A percentile compares a stretch with the other conserved stretches of the same genome.
Evolutionary conservation across 768 basidiomycete species (phyloP).

Genomic region (Coprinopsis sp.): DNA sequence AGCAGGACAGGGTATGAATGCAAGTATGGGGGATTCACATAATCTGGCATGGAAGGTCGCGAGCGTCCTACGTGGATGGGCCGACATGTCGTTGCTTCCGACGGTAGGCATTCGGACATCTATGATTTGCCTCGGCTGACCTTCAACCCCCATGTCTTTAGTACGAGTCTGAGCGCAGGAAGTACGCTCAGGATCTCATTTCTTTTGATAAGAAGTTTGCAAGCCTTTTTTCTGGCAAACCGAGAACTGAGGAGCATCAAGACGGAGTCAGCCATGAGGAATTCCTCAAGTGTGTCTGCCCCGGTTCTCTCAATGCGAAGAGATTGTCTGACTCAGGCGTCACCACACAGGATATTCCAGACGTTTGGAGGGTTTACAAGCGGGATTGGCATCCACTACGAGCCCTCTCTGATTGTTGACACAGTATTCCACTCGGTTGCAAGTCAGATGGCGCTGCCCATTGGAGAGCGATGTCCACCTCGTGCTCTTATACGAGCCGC

Average conservation of each 20-base stretch:
- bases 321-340: neutral
- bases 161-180: conserved; percentile 67
- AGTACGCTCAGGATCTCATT: conserved; percentile 70
- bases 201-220: conserved; percentile 64
- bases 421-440: conserved; percentile 34
- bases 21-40: conserved; percentile 71
- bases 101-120: conserved; percentile 33
- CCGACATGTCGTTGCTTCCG: conserved; percentile 40
- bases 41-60: conserved; percentile 70
- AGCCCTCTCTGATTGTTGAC: conserved; percentile 40
- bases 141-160: conserved; percentile 16
- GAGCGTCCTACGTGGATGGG: conserved; percentile 53
- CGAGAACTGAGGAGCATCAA: conserved; percentile 40
- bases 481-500: conserved; percentile 46
- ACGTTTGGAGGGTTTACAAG: conserved; percentile 52
- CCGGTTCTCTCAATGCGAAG: neutral
- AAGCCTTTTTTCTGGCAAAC: conserved; percentile 64
- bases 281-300: conserved; percentile 36
- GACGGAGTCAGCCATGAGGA: conserved; percentile 51
- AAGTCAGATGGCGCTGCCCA: conserved; percentile 31
- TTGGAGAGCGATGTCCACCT: conserved; percentile 52
- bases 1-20: conserved; percentile 75
- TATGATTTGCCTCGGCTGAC: neutral
- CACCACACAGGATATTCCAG: conserved; percentile 38
- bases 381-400: conserved; percentile 52